Conservation (phyloP, 179 eudicot species). For the Beta macrorhiza region DNA sequence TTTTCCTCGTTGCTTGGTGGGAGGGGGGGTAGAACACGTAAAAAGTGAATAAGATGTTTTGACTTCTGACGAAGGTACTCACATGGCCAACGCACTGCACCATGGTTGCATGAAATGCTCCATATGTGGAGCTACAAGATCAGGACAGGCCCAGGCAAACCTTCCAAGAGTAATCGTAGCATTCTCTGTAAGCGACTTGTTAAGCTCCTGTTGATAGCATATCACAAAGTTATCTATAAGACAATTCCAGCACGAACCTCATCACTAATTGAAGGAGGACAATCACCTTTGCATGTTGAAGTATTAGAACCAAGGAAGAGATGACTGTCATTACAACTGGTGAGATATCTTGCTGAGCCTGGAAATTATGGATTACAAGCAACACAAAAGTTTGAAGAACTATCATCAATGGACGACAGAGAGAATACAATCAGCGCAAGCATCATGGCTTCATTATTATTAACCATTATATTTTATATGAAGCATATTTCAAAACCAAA, state of each 20-base stretch:
- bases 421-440: neutral
- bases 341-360: conserved; percentile 87
- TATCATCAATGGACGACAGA: neutral
- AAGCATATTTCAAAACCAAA: neutral
- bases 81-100: conserved; percentile 84
- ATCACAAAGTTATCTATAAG: conserved; percentile 13
- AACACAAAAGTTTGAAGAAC: neutral
- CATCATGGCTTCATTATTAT: neutral
- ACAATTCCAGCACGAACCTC: conserved; percentile 3
- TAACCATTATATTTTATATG: neutral
- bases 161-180: conserved; percentile 97
- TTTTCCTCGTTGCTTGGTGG: neutral
- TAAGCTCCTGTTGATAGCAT: conserved; percentile 62
- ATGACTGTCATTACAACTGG: conserved; percentile 77
- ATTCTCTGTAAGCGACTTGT: conserved; percentile 88
- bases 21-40: too few species aligned
- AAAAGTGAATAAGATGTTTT: neutral
- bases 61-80: conserved; percentile 32
- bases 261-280: conserved; percentile 11
- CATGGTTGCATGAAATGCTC: conserved; percentile 95
- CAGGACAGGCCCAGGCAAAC: conserved; percentile 97
- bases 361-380: conserved; percentile 23
- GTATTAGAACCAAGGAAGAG: conserved; percentile 80
- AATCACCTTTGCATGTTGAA: conserved; percentile 84
- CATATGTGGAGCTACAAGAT: conserved; percentile 92